Percentiles rank a stretch among this genome's conserved stretches.
Conservation (phyloP, 2,329 filamentous ascomycete species). For the Diplodia intermedia region DNA sequence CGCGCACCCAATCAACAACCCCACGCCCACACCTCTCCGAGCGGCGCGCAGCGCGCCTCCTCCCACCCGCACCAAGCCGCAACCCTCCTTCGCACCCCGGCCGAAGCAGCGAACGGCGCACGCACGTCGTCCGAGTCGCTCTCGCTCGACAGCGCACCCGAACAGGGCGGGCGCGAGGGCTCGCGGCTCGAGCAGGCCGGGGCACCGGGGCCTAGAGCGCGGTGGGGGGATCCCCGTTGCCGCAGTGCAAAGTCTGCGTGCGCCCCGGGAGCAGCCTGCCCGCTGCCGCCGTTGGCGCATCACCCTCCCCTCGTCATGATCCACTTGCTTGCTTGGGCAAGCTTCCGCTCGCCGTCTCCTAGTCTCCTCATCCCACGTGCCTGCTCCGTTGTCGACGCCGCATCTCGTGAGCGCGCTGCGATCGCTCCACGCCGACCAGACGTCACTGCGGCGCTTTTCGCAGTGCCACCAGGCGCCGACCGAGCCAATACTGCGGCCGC, state of each 20-base stretch:
- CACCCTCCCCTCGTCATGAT: constrained; percentile 14
- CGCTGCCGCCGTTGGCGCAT: constrained; percentile 30
- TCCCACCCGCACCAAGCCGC: constrained; percentile 9
- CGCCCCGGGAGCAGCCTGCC: constrained; percentile 22
- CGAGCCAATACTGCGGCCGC: constrained; percentile 7
- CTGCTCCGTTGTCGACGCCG: neutral
- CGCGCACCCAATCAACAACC: constrained; percentile 20
- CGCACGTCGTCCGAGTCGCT: neutral
- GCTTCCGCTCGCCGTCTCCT: constrained; percentile 13
- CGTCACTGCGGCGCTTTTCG: constrained; percentile 16
- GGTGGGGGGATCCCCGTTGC: constrained; percentile 24
- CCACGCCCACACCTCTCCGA: constrained; percentile 6
- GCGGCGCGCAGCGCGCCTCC: constrained; percentile 24
- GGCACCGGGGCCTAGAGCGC: constrained; percentile 24
- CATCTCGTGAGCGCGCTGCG: constrained; percentile 26
- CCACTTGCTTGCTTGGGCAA: constrained; percentile 23
- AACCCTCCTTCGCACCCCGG: constrained; percentile 8
- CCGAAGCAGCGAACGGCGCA: constrained; percentile 11
- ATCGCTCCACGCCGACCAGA: constrained; percentile 7
- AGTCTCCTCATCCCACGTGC: constrained; percentile 25
- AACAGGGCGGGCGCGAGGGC: neutral
- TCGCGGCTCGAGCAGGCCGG: neutral
- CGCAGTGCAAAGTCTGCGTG: constrained; percentile 10
- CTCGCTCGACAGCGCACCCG: neutral
- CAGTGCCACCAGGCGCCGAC: constrained; percentile 8